A percentile compares a stretch with the other conserved stretches of the same genome.
Conservation (phyloP, 2,329 filamentous ascomycete species). For the Pleomassaria siparia region DNA sequence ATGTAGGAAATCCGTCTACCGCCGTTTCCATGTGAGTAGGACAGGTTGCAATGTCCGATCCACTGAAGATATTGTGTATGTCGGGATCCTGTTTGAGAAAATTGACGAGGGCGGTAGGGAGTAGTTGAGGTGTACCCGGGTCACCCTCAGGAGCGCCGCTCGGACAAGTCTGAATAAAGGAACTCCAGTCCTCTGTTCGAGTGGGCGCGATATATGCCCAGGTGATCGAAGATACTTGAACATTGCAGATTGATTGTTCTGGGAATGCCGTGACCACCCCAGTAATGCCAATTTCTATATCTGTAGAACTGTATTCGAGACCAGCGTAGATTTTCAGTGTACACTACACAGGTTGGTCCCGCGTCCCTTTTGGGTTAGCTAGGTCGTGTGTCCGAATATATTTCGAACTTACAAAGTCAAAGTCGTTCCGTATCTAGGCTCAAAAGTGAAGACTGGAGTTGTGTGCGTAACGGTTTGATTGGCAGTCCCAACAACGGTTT, state of each 20-base stretch:
- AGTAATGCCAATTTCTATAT: not conserved
- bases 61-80: slow-evolving; percentile 22
- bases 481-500: slow-evolving; percentile 16
- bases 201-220: slow-evolving; percentile 18
- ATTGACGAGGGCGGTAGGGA: slow-evolving; percentile 25
- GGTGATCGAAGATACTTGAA: slow-evolving; percentile 10
- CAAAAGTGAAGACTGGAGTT: slow-evolving; percentile 21
- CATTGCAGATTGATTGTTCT: slow-evolving; percentile 13
- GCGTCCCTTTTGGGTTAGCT: slow-evolving; percentile 18
- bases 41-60: slow-evolving; percentile 34
- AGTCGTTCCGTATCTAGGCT: slow-evolving; percentile 8
- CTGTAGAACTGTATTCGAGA: slow-evolving; percentile 1
- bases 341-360: slow-evolving; percentile 36
- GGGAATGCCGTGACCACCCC: slow-evolving; percentile 4
- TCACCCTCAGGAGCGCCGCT: slow-evolving; percentile 2
- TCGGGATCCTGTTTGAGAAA: slow-evolving; percentile 24
- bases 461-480: slow-evolving; percentile 22
- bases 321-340: slow-evolving; percentile 29
- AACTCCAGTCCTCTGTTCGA: slow-evolving; percentile 24
- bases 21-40: slow-evolving; percentile 10
- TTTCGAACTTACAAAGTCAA: slow-evolving; percentile 6
- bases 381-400: not conserved
- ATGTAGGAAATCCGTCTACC: not conserved
- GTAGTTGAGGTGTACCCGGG: slow-evolving; percentile 8
- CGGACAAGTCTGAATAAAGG: slow-evolving; percentile 27